Percentiles rank a stretch among this genome's conserved stretches.
These are phyloP conservation scores for Termitomyces bulborhizus DNA, from an alignment of 768 basidiomycete species.

Conservation along the genomic window DNA sequence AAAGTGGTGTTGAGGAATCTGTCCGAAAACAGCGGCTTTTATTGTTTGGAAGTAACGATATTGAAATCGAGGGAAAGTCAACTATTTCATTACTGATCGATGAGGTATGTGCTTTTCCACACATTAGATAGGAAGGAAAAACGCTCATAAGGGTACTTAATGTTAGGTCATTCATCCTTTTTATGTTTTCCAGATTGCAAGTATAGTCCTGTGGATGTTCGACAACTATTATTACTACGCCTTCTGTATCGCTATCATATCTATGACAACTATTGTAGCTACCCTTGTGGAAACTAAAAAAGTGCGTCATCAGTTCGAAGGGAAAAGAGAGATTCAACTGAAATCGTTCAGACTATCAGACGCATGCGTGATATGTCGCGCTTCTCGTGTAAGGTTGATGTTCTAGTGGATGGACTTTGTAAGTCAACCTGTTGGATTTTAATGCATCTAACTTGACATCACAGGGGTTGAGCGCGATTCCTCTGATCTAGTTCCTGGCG, in stretches of 20 bases:
- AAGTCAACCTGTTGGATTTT: constrained; percentile 20
- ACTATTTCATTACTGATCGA: constrained; percentile 74
- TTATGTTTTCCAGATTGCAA: constrained; percentile 97
- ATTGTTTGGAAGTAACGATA: constrained; percentile 80
- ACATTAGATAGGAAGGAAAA: neutral
- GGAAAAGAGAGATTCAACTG: neutral
- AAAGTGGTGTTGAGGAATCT: constrained; percentile 51
- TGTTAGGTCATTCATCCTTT: constrained; percentile 87
- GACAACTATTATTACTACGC: constrained; percentile 98
- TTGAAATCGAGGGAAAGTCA: constrained; percentile 89
- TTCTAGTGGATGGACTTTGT: constrained; percentile 71
- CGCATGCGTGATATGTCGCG: constrained; percentile 97
- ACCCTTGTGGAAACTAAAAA: constrained; percentile 91
- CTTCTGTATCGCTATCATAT: constrained; percentile 93
- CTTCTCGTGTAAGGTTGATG: constrained; percentile 72
- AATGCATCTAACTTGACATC: constrained; percentile 1
- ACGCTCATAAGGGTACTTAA: neutral
- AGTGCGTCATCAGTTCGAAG: constrained; percentile 33
- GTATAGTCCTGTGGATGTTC: constrained; percentile 88
- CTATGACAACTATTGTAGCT: constrained; percentile 71
- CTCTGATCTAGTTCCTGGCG: constrained; percentile 80
- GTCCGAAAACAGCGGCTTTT: constrained; percentile 58
- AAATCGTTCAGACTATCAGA: constrained; percentile 61
- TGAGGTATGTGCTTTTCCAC: constrained; percentile 50
- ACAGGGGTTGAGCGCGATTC: constrained; percentile 73